Evolutionary conservation across 768 basidiomycete species (phyloP).

Genomic region (Suillus luteus): DNA sequence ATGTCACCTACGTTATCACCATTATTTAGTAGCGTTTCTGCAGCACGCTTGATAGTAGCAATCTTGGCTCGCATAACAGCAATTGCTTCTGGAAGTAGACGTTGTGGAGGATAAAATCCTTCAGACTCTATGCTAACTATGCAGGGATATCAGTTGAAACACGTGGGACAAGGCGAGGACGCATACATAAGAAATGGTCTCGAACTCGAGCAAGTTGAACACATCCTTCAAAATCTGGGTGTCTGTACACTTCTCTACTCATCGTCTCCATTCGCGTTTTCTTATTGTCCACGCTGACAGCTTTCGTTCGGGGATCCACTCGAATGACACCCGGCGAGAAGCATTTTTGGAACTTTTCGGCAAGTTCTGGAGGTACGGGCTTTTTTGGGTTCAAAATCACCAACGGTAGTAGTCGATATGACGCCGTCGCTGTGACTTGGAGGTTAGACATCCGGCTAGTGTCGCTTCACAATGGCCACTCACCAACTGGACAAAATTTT

Average conservation of each 20-base stretch:
- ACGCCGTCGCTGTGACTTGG: slow-evolving; percentile 74
- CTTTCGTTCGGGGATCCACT: slow-evolving; percentile 56
- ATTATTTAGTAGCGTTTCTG: slow-evolving; percentile 55
- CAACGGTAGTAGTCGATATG: slow-evolving; percentile 89
- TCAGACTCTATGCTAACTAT: slow-evolving; percentile 90
- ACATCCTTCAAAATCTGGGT: slow-evolving; percentile 84
- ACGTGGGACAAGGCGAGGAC: not conserved
- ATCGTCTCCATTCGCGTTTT: slow-evolving; percentile 84
- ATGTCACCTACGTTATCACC: slow-evolving; percentile 45
- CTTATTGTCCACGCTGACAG: slow-evolving; percentile 60
- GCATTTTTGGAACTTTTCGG: slow-evolving; percentile 82
- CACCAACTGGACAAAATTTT: slow-evolving; percentile 95
- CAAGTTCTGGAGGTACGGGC: slow-evolving; percentile 76
- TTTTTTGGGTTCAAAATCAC: slow-evolving; percentile 69
- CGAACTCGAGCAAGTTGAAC: slow-evolving; percentile 85
- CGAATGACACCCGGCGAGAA: slow-evolving; percentile 84
- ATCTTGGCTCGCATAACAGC: slow-evolving; percentile 84
- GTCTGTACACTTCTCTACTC: slow-evolving; percentile 87
- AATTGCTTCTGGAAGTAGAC: slow-evolving; percentile 78
- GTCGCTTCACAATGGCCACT: slow-evolving; percentile 22
- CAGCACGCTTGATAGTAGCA: slow-evolving; percentile 54
- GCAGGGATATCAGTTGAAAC: slow-evolving; percentile 12
- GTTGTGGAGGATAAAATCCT: slow-evolving; percentile 83
- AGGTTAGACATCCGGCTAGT: not conserved
- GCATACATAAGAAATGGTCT: slow-evolving; percentile 92